Base-by-base conservation (phyloP, 345 rosid genomes). In the Trapa incisa region DNA sequence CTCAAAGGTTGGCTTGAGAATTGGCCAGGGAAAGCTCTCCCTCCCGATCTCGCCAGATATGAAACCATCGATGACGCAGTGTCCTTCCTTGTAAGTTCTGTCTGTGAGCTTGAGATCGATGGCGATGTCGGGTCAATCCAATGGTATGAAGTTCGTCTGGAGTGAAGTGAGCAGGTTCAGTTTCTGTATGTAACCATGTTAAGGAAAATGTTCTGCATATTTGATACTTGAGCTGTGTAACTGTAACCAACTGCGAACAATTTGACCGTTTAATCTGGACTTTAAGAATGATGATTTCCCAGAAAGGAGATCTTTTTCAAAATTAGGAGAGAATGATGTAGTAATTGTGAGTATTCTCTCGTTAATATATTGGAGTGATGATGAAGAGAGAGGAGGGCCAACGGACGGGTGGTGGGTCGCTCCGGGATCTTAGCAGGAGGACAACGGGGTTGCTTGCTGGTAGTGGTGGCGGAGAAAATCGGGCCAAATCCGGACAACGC, bases 101-200 rank as follows among this genome's bases (percentile, higher is more conserved):
- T 84, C 0, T 88, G 97, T 71, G 98, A 89, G 72, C 90, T 88
- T 53, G 87, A 88, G 65, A 83, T 91, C 65, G 84, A 87, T 53
- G 97, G 93, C 37, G 88, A 85, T 65, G 88, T 82, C 11, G 91
- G 97, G 62, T 77, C 91, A 38, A 83, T 91, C 68, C 96, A 91
- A 61, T 91, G 96, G 97, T 89, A 83, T 33, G 82, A 91, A 83
- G 87, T 91, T 74, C 85, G 89, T 47, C 70, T 91, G 61, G 96
- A 91, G 47, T 87, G 78, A 80, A 91, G 47, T 87, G 78, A 80
- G 68, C 61, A 56, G 61, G 70, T 67, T 68, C 70, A 68, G 50
- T 29, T 33, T 33, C 58, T 50, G 56, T 50, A 3, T 50, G 56
- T 50, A 3, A 16, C 60, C 4, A 17, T 11, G 10, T 17, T 12